phyloP scores from a whole-genome alignment of 192 early-diverging fungal species.

The Coemansia sp. region DNA sequence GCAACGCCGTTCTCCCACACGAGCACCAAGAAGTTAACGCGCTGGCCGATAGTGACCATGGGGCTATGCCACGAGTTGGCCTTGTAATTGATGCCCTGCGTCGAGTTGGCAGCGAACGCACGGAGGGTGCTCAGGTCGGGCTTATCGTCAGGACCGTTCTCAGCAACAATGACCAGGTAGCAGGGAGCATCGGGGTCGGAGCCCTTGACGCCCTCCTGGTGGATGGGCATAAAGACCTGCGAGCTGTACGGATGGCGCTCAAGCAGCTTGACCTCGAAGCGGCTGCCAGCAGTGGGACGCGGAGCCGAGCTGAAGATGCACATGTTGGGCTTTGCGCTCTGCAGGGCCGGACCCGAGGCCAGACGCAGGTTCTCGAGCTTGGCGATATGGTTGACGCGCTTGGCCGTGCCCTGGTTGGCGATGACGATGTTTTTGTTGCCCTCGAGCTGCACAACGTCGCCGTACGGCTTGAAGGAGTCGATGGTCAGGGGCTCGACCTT shows the following conservation, averaged over 20 bases:
- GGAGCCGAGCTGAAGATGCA: conserved; percentile 62
- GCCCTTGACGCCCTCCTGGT: conserved; percentile 16
- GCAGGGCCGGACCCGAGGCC: conserved; percentile 15
- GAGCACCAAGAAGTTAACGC: conserved; percentile 66
- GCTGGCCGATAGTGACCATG: conserved; percentile 69
- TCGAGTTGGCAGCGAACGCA: conserved; percentile 66
- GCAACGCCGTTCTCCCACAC: conserved; percentile 73
- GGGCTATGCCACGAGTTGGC: conserved; percentile 88
- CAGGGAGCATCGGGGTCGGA: conserved; percentile 23
- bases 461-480: conserved; percentile 67
- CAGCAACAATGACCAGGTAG: conserved; percentile 81
- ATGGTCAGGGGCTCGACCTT: conserved; percentile 62
- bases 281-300: conserved; percentile 29
- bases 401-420: conserved; percentile 74
- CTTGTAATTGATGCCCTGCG: conserved; percentile 80
- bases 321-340: conserved; percentile 59
- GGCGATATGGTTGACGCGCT: conserved; percentile 66
- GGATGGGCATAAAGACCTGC: conserved; percentile 83
- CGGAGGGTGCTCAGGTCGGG: conserved; percentile 71
- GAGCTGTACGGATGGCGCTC: conserved; percentile 84
- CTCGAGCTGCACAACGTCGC: conserved; percentile 65
- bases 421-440: conserved; percentile 43
- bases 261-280: conserved; percentile 65
- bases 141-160: conserved; percentile 63
- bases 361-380: conserved; percentile 55